A percentile compares a stretch with the other conserved stretches of the same genome.
Conservation (phyloP, 257 asterid species). For the Asclepias syriaca region DNA sequence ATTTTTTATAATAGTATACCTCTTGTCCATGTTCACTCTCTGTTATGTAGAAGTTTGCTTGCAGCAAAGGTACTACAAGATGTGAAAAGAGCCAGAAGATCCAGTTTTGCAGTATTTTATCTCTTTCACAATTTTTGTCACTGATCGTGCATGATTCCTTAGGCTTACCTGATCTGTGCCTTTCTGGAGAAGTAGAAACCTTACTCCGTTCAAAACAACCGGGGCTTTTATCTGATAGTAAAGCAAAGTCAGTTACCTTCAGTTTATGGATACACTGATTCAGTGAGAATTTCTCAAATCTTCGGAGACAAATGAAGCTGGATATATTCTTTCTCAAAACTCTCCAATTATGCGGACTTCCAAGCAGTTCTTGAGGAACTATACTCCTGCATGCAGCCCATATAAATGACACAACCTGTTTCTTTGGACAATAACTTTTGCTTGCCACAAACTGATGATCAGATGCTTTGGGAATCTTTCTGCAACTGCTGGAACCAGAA, state of each 20-base stretch:
- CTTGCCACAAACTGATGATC: slow-evolving; percentile 32
- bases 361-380: slow-evolving; percentile 64
- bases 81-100: slow-evolving; percentile 61
- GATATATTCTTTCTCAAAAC: slow-evolving; percentile 60
- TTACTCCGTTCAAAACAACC: not conserved
- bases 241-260: slow-evolving; percentile 51
- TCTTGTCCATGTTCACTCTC: slow-evolving; percentile 74
- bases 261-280: slow-evolving; percentile 63
- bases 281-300: slow-evolving; percentile 71
- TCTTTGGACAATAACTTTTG: slow-evolving; percentile 50
- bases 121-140: slow-evolving; percentile 34
- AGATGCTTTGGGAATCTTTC: slow-evolving; percentile 23
- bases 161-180: slow-evolving; percentile 9
- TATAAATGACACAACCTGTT: slow-evolving; percentile 66
- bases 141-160: slow-evolving; percentile 21
- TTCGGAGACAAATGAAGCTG: slow-evolving; percentile 62
- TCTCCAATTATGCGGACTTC: slow-evolving; percentile 69
- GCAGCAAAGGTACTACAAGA: slow-evolving; percentile 61
- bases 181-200: slow-evolving; percentile 2
- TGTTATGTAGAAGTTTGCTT: slow-evolving; percentile 77
- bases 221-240: slow-evolving; percentile 31
- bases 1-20: slow-evolving; percentile 48
- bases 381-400: slow-evolving; percentile 89
- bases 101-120: slow-evolving; percentile 60
- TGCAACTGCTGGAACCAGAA: slow-evolving; percentile 21